These are phyloP conservation scores for Dianthus caryophyllus DNA, from an alignment of 148 eudicot genomes.

Conservation along the genomic window DNA sequence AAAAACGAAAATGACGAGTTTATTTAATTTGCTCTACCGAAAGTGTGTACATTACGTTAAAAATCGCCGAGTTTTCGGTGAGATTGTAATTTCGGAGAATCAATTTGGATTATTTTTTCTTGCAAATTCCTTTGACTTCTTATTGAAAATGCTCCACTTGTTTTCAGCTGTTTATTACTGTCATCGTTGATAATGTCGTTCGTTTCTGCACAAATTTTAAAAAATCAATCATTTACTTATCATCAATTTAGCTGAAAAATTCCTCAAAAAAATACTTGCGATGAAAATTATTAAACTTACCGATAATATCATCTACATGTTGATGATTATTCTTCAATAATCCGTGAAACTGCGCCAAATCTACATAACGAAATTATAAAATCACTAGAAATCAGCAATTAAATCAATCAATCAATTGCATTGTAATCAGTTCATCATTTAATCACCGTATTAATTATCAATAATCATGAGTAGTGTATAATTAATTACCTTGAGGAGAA, in stretches of 20 bases:
- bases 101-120: conserved; percentile 13
- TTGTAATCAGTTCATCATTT: too few species aligned
- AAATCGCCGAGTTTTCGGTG: conserved; percentile 40
- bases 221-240: background rate
- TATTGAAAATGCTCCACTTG: conserved; percentile 21
- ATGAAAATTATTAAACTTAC: background rate
- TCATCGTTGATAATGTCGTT: conserved; percentile 25
- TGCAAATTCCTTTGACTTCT: conserved; percentile 33
- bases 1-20: background rate
- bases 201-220: conserved; percentile 14
- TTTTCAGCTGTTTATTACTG: conserved; percentile 12
- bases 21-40: conserved; percentile 4
- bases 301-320: conserved; percentile 26
- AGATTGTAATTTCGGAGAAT: conserved; percentile 15
- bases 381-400: background rate
- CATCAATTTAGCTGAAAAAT: background rate
- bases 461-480: background rate
- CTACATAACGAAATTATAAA: conserved; percentile 25
- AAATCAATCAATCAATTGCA: too few species aligned
- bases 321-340: conserved; percentile 12
- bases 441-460: background rate
- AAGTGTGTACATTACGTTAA: conserved; percentile 15
- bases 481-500: conserved; percentile 65
- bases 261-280: background rate
- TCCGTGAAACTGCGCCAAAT: conserved; percentile 28